Conservation (phyloP, 768 basidiomycete genomes). For the Hygrocybe coccinea region DNA sequence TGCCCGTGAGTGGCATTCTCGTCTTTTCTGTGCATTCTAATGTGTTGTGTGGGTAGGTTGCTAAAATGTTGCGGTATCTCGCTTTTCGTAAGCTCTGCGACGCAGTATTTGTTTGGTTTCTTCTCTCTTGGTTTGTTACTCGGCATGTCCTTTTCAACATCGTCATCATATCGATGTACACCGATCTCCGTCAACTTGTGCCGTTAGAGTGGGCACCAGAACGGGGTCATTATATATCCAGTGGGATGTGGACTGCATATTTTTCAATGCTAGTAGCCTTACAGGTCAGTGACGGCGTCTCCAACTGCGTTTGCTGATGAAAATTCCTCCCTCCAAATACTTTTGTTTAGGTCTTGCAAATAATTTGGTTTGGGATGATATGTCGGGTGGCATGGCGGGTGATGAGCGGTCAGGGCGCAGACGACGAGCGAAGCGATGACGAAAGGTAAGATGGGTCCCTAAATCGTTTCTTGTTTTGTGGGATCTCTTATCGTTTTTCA, state of each 20-base stretch:
- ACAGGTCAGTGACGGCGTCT: constrained; percentile 44
- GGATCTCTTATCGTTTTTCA: constrained; percentile 9
- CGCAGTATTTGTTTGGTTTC: constrained; percentile 70
- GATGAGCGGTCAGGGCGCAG: constrained; percentile 65
- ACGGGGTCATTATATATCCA: constrained; percentile 53
- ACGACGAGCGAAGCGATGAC: constrained; percentile 84
- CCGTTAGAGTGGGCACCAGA: constrained; percentile 56
- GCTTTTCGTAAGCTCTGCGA: constrained; percentile 62
- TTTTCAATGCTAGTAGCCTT: constrained; percentile 49
- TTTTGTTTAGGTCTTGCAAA: constrained; percentile 55
- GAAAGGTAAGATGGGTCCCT: constrained; percentile 55
- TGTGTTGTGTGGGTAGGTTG: constrained; percentile 47
- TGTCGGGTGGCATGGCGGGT: constrained; percentile 79
- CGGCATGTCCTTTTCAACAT: constrained; percentile 78
- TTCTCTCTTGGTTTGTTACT: constrained; percentile 87
- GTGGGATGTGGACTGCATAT: constrained; percentile 44
- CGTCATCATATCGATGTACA: constrained; percentile 58
- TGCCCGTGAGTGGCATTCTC: constrained; percentile 60
- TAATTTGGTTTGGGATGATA: constrained; percentile 85
- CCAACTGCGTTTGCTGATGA: background rate
- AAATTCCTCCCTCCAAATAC: constrained; percentile 8
- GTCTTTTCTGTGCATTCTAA: background rate
- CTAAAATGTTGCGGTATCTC: constrained; percentile 94
- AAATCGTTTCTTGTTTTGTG: no score
- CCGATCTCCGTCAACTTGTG: constrained; percentile 47